Evolutionary conservation across 495 filamentous ascomycete species (phyloP).

Genomic region (Neurospora sublineolata): DNA sequence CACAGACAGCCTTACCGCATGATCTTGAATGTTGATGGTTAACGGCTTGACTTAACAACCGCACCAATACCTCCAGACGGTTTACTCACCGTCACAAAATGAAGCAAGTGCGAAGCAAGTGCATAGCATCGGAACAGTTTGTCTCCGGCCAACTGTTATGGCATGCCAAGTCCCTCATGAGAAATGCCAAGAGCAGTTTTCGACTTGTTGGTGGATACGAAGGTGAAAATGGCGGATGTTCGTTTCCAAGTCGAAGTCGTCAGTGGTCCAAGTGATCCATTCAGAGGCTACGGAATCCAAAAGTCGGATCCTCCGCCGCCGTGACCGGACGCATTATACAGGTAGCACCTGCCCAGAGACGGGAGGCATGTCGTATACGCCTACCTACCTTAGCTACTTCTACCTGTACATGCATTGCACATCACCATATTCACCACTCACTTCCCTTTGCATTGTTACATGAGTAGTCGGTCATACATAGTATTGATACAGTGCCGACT

Average conservation of each 20-base stretch:
- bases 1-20: neutral
- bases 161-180: neutral
- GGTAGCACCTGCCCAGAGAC: neutral
- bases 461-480: neutral
- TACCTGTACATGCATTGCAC: neutral
- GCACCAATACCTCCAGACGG: neutral
- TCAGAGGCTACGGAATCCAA: neutral
- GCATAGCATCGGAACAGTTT: neutral
- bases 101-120: neutral
- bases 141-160: neutral
- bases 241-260: neutral
- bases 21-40: neutral
- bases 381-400: too few relatives aligned
- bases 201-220: neutral
- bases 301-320: neutral
- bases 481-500: neutral
- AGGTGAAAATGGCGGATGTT: neutral
- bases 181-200: neutral
- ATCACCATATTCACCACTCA: neutral
- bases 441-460: neutral
- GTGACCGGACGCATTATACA: neutral
- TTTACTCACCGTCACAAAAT: neutral
- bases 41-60: neutral
- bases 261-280: neutral
- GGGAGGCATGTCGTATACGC: neutral